Conservation (phyloP, 371 early-diverging fungal genomes). For the Gilbertella persicaria region DNA sequence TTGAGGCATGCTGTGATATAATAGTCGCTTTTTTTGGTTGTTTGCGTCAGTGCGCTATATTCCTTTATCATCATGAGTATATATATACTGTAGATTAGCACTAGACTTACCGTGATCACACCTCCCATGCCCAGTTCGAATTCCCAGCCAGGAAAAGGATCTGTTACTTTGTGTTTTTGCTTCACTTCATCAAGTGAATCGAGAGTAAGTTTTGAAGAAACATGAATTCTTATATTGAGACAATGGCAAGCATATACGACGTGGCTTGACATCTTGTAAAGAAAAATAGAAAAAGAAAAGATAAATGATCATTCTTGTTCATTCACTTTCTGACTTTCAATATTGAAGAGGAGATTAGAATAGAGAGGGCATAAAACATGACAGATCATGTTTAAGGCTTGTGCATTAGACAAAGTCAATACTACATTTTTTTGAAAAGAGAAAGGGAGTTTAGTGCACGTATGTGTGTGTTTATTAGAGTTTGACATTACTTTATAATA, state of each 20-base stretch:
- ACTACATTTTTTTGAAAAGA: too few species aligned
- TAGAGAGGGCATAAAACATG: too few species aligned
- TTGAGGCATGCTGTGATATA: constrained; percentile 35
- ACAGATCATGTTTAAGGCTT: too few species aligned
- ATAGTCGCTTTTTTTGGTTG: constrained; percentile 21
- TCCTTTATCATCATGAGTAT: constrained; percentile 4
- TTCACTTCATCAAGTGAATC: constrained; percentile 21
- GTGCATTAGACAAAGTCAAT: too few species aligned
- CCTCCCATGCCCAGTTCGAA: constrained; percentile 49
- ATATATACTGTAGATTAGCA: neutral
- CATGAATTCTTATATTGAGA: constrained; percentile 40
- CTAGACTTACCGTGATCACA: constrained; percentile 36
- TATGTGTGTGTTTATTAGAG: too few species aligned
- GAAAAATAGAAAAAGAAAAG: too few species aligned
- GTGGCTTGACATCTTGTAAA: constrained; percentile 21
- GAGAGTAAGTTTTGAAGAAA: constrained; percentile 30
- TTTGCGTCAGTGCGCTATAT: constrained; percentile 13
- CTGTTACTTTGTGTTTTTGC: constrained; percentile 11
- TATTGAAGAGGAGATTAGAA: too few species aligned
- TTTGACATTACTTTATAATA: too few species aligned
- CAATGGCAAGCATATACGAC: constrained; percentile 46
- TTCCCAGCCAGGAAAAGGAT: constrained; percentile 35
- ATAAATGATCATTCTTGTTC: too few species aligned
- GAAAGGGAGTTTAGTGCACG: too few species aligned
- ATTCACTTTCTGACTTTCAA: too few species aligned